Conservation (phyloP, 2,329 filamentous ascomycete genomes). For the Beauveria australis region DNA sequence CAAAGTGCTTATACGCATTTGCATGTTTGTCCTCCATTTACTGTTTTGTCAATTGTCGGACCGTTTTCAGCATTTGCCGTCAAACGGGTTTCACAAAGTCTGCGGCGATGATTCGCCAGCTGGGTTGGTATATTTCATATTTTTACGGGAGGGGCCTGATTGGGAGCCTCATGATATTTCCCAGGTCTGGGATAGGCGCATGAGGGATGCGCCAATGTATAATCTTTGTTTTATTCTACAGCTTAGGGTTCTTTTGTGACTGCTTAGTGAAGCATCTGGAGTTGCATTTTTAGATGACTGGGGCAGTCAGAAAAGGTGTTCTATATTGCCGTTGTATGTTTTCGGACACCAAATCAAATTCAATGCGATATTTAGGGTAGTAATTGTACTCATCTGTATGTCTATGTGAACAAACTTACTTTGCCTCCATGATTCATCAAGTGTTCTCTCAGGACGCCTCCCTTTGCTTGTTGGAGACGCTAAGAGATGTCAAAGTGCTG, state of each 20-base stretch:
- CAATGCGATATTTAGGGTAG: constrained; percentile 3
- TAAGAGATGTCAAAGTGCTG: too few relatives aligned
- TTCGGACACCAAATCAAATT: neutral
- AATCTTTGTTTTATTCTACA: neutral
- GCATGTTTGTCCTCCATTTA: neutral
- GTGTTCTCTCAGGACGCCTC: neutral
- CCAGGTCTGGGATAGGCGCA: constrained; percentile 1
- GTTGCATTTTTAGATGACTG: constrained; percentile 5
- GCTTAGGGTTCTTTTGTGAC: neutral
- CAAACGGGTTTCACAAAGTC: neutral
- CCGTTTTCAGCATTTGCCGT: neutral
- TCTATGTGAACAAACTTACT: too few relatives aligned
- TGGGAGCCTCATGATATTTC: neutral
- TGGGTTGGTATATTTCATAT: constrained; percentile 8
- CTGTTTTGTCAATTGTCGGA: neutral
- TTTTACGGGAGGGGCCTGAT: neutral
- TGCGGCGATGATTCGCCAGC: neutral
- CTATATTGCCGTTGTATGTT: neutral
- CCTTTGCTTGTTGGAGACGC: too few relatives aligned
- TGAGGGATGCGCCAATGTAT: neutral
- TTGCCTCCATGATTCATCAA: constrained; percentile 5
- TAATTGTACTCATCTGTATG: neutral
- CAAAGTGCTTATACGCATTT: constrained; percentile 15
- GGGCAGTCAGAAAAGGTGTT: neutral
- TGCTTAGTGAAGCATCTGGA: constrained; percentile 5